phyloP scores from a whole-genome alignment of 176 grass and related monocot genomes.

The Neostapfia colusana region DNA sequence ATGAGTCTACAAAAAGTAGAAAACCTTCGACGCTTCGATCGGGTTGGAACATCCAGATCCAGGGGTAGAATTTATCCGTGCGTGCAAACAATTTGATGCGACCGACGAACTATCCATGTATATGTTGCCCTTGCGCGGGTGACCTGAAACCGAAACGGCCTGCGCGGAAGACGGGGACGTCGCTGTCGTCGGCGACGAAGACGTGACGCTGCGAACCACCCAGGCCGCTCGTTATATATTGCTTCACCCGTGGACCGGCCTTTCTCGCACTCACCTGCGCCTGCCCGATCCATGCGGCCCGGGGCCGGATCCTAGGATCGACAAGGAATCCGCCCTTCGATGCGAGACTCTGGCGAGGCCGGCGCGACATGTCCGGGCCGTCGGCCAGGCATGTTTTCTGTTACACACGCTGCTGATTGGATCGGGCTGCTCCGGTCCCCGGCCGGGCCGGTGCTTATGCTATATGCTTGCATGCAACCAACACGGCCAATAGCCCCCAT shows the following conservation, averaged over 20 bases:
- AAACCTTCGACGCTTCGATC: too few relatives aligned
- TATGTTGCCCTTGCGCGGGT: background rate
- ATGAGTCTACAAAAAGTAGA: too few relatives aligned
- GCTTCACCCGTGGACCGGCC: background rate
- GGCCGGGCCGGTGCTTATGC: too few relatives aligned
- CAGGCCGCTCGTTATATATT: background rate
- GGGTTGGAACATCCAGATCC: too few relatives aligned
- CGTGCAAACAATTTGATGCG: background rate
- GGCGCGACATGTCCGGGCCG: background rate
- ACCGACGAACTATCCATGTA: background rate
- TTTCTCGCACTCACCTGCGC: background rate
- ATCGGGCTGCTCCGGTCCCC: background rate
- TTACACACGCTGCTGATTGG: background rate
- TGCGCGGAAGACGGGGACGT: background rate
- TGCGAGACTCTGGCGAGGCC: slow-evolving; percentile 1
- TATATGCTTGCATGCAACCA: background rate
- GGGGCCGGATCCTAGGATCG: slow-evolving; percentile 24
- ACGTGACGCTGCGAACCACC: slow-evolving; percentile 30
- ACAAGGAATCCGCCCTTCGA: slow-evolving; percentile 4
- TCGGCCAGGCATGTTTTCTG: too few relatives aligned
- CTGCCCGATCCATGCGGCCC: slow-evolving; percentile 11
- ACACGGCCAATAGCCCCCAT: too few relatives aligned
- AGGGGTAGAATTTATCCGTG: too few relatives aligned
- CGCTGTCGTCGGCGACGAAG: background rate
- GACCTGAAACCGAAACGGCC: background rate